A percentile compares a stretch with the other conserved stretches of the same genome.
Conservation (phyloP, 257 asterid species). For the Handroanthus guayacan region DNA sequence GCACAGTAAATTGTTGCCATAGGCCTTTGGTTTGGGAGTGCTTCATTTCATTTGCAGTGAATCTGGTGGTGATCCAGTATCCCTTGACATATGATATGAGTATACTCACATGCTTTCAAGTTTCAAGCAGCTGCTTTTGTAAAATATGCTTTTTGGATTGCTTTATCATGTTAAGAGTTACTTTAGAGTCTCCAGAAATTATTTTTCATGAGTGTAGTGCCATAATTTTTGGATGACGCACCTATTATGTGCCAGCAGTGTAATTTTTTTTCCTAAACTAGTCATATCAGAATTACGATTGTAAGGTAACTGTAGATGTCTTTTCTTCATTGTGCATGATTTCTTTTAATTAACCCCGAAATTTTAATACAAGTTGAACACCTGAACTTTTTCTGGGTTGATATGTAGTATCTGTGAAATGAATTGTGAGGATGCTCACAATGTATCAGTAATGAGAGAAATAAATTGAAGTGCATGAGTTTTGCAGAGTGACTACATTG, state of each 20-base stretch:
- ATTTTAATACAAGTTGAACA: not conserved
- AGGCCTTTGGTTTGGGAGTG: conserved; percentile 95
- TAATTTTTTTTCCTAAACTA: not conserved
- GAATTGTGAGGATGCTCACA: not conserved
- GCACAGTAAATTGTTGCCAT: conserved; percentile 63
- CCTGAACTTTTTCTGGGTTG: not conserved
- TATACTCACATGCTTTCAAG: not conserved
- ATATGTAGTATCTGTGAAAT: not conserved
- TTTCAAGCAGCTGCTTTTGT: not conserved
- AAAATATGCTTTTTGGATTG: not conserved
- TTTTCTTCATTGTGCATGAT: not conserved
- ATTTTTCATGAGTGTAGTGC: not conserved
- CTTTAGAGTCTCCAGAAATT: not conserved
- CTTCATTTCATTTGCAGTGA: conserved; percentile 50
- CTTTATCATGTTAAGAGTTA: not conserved
- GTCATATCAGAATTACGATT: not conserved
- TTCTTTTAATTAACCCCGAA: not conserved
- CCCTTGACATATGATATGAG: not conserved
- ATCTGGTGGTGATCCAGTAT: conserved; percentile 26
- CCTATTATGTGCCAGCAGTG: not conserved
- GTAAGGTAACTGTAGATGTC: not conserved
- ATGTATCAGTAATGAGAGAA: not conserved
- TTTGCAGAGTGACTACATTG: conserved; percentile 47
- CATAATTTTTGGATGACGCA: not conserved
- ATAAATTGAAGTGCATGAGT: conserved; percentile 31